Base-by-base conservation (phyloP, 495 filamentous ascomycete genomes). In the Pseudotulostoma volvatum region DNA sequence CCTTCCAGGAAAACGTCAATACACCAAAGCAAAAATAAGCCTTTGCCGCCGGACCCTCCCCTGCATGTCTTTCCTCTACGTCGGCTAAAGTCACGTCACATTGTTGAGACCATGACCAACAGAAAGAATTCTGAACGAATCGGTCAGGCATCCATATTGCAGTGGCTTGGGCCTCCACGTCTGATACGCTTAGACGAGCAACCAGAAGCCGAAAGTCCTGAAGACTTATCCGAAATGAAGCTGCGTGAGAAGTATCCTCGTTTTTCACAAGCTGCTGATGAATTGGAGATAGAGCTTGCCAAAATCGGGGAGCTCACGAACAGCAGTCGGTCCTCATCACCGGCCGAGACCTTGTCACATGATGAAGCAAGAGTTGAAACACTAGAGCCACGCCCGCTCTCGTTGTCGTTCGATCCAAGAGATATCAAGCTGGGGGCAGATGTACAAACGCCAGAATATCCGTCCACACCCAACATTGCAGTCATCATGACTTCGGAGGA, bases 11-110 rank as follows among this genome's bases (percentile, higher is more conserved):
- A 52, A 31, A 40, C 42, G 0, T 52, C 54, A 1, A 37, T 49
- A 40, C 41, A 48, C 9, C 47, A 60, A 17, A 18, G 54, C 16
- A 59, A 53, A 36, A 64, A 68, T 15, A 70, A 68, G 33, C 63
- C 66, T n/a, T 48, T 70, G n/a, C 66, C 67, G 3, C 53, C 53
- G 14, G 63, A 61, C 13, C 66, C 67, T 18, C 46, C 51, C 0
- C 43, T 61, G 39, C 49, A 51, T 4, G 58, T 63, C 7, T 45
- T 60, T 2, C 45, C 46, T 2, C 38, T 60, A 9, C 50, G 53
- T 18, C 49, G 44, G 18, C 40, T 54, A 33, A 49, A 45, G 28
- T 39, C 34, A 21, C 43, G 41, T 31, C 46, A 50, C 16, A 47
- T 28, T 28, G 11, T 28, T 28, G 23, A 28, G 5, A 28, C 23